phyloP scores from a whole-genome alignment of 2,329 filamentous ascomycete genomes.

The Geosmithia morbida region DNA sequence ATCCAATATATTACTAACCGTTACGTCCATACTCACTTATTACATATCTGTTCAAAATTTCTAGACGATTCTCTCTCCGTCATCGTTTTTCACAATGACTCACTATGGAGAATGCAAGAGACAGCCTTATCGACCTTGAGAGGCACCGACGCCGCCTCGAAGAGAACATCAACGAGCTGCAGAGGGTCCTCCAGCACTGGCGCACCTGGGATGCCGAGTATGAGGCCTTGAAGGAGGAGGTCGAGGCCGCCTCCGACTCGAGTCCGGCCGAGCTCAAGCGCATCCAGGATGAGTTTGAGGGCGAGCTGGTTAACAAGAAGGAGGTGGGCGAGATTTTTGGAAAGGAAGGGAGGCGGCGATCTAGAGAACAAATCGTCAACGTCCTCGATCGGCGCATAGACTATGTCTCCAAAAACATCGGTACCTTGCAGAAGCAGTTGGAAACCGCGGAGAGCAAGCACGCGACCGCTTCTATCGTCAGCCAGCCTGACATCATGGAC shows the following conservation, averaged over 20 bases:
- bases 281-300: conserved; percentile 44
- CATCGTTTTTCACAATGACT: neutral
- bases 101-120: conserved; percentile 25
- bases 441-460: conserved; percentile 55
- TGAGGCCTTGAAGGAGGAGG: conserved; percentile 73
- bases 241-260: conserved; percentile 38
- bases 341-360: conserved; percentile 9
- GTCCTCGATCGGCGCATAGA: conserved; percentile 60
- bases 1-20: neutral
- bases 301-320: conserved; percentile 45
- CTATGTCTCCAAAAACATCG: conserved; percentile 75
- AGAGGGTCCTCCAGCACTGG: conserved; percentile 72
- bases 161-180: conserved; percentile 53
- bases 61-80: neutral
- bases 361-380: conserved; percentile 38
- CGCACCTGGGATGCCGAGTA: conserved; percentile 86
- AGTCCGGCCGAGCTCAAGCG: conserved; percentile 35
- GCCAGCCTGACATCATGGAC: conserved; percentile 45
- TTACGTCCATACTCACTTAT: neutral
- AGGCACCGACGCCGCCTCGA: conserved; percentile 63
- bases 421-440: conserved; percentile 59
- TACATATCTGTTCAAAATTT: neutral
- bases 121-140: conserved; percentile 55
- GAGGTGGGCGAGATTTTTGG: conserved; percentile 35
- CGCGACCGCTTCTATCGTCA: conserved; percentile 43